Conservation (phyloP, 2,329 filamentous ascomycete species). For the Penicillium vulpinum region DNA sequence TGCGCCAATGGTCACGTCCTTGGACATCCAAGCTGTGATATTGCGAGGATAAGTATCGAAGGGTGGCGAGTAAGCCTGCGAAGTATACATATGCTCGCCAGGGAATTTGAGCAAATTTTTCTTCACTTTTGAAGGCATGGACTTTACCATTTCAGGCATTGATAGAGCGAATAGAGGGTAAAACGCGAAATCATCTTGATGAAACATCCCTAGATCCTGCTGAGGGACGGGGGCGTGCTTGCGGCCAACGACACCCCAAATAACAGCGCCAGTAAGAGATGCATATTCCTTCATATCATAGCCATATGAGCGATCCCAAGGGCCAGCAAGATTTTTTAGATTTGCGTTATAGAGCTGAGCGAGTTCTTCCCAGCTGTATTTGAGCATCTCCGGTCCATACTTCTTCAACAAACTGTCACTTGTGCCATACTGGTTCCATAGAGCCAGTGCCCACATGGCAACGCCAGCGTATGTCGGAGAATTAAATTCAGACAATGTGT, state of each 20-base stretch:
- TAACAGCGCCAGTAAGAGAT: slow-evolving; percentile 58
- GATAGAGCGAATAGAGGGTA: slow-evolving; percentile 56
- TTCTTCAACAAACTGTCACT: slow-evolving; percentile 55
- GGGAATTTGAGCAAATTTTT: slow-evolving; percentile 52
- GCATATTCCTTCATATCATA: slow-evolving; percentile 65
- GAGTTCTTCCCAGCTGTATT: slow-evolving; percentile 55
- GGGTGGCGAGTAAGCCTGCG: slow-evolving; percentile 59
- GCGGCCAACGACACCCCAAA: slow-evolving; percentile 54
- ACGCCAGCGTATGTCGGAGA: slow-evolving; percentile 64
- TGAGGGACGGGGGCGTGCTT: slow-evolving; percentile 20
- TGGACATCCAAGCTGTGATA: slow-evolving; percentile 59
- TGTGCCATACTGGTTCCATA: slow-evolving; percentile 62
- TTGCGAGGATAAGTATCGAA: slow-evolving; percentile 59
- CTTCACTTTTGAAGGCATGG: slow-evolving; percentile 52
- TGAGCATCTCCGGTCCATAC: slow-evolving; percentile 54
- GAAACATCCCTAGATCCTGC: slow-evolving; percentile 57
- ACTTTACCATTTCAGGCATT: slow-evolving; percentile 18
- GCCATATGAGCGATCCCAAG: slow-evolving; percentile 65
- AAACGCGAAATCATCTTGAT: slow-evolving; percentile 61
- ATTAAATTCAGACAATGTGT: slow-evolving; percentile 64
- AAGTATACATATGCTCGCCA: slow-evolving; percentile 55
- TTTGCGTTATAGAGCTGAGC: slow-evolving; percentile 58
- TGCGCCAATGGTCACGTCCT: slow-evolving; percentile 60
- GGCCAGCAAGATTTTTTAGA: slow-evolving; percentile 62
- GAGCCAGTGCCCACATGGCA: slow-evolving; percentile 58